Percentiles rank a stretch among this genome's conserved stretches.
These are phyloP conservation scores for Botryotinia calthae DNA, from an alignment of 2,329 filamentous ascomycete genomes.

Conservation along the genomic window DNA sequence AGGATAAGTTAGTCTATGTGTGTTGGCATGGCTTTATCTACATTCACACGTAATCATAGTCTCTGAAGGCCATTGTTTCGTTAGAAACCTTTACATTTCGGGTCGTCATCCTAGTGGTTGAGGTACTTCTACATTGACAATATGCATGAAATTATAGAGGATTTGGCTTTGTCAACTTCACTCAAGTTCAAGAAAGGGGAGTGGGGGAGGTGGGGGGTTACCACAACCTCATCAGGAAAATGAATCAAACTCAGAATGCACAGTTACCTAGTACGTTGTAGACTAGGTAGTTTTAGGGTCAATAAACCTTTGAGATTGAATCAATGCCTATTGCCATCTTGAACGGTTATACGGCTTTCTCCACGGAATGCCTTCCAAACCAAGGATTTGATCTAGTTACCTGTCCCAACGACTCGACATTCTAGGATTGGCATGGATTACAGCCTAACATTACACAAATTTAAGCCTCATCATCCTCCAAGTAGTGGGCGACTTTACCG, in stretches of 20 bases:
- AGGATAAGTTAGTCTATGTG: neutral
- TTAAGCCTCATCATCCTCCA: neutral
- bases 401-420: neutral
- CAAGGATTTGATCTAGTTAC: neutral
- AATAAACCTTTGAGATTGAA: neutral
- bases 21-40: neutral
- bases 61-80: neutral
- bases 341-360: neutral
- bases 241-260: neutral
- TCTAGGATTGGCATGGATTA: neutral
- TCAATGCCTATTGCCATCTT: neutral
- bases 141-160: neutral
- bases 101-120: neutral
- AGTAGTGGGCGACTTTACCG: no score
- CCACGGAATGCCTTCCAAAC: neutral
- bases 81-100: neutral
- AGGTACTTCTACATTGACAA: neutral
- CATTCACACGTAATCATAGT: neutral
- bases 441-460: neutral
- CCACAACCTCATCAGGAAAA: neutral
- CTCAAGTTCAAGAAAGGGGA: neutral
- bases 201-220: neutral
- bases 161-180: no score
- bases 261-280: neutral
- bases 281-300: neutral